Percentiles rank a stretch among this genome's conserved stretches.
These are phyloP conservation scores for Typha latifolia DNA, from an alignment of 176 grass and related monocot genomes.

Conservation along the genomic window DNA sequence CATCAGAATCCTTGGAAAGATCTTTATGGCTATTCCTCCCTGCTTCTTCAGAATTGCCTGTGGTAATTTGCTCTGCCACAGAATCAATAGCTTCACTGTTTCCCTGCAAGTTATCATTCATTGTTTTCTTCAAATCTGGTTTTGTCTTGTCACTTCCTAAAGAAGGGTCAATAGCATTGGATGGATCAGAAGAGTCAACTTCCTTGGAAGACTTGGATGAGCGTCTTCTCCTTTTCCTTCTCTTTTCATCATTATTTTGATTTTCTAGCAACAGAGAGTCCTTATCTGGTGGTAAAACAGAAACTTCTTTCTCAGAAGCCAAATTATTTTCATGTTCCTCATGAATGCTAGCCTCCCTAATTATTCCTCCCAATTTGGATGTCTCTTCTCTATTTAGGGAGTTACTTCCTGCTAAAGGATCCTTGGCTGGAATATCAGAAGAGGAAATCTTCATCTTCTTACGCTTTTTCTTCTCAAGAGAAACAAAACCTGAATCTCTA, in stretches of 20 bases:
- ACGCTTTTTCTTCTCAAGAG: conserved; percentile 30
- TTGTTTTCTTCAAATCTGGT: not conserved
- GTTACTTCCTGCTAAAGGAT: conserved; percentile 22
- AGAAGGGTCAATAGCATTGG: not conserved
- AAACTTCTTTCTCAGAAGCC: conserved; percentile 9
- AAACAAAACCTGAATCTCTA: conserved; percentile 13
- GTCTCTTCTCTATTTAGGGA: conserved; percentile 10
- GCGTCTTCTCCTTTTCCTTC: conserved; percentile 43
- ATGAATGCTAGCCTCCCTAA: not conserved
- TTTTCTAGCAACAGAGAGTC: conserved; percentile 19
- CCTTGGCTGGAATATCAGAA: conserved; percentile 24
- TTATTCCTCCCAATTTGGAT: conserved; percentile 7
- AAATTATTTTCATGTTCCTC: not conserved
- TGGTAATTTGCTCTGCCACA: conserved; percentile 20
- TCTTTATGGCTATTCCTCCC: conserved; percentile 12
- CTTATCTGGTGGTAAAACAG: not conserved
- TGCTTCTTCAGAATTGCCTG: conserved; percentile 22
- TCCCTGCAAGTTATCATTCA: conserved; percentile 12
- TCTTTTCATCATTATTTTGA: conserved; percentile 35
- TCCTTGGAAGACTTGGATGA: conserved; percentile 23
- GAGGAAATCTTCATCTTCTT: conserved; percentile 34
- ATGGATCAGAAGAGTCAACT: conserved; percentile 22
- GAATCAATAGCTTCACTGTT: conserved; percentile 12
- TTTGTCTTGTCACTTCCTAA: not conserved
- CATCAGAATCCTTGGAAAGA: conserved; percentile 23